phyloP scores from a whole-genome alignment of 2,329 filamentous ascomycete species.

The Myrmaecium sp. region DNA sequence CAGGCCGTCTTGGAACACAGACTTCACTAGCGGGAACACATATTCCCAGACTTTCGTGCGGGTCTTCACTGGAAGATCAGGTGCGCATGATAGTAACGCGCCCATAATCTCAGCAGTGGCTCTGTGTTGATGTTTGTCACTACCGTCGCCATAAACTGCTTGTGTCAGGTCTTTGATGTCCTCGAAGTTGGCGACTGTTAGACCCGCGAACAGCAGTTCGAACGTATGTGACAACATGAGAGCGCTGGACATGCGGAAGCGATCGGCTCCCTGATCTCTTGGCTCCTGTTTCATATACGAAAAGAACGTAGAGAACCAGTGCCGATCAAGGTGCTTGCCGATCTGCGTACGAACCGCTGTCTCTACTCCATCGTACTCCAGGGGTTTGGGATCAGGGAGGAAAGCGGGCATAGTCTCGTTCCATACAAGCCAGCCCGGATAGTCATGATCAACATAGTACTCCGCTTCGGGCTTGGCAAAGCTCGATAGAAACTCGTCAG shows the following conservation, averaged over 20 bases:
- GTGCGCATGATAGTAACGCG: constrained; percentile 63
- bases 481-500: constrained; percentile 54
- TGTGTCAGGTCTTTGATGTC: constrained; percentile 71
- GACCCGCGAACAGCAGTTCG: constrained; percentile 68
- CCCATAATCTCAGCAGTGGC: constrained; percentile 89
- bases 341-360: constrained; percentile 58
- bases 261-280: constrained; percentile 60
- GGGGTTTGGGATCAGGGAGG: constrained; percentile 48
- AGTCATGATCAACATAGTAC: constrained; percentile 81
- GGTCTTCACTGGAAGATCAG: constrained; percentile 58
- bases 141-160: constrained; percentile 75
- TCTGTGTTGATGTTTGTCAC: constrained; percentile 93
- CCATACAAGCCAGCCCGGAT: constrained; percentile 95
- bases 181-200: constrained; percentile 63
- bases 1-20: constrained; percentile 76
- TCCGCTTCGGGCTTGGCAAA: constrained; percentile 67
- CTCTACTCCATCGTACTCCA: constrained; percentile 74
- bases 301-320: constrained; percentile 81
- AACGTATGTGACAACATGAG: constrained; percentile 81
- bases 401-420: constrained; percentile 71
- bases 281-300: constrained; percentile 93
- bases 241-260: constrained; percentile 78
- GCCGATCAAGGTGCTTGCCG: constrained; percentile 58
- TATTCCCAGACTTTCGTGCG: constrained; percentile 73
- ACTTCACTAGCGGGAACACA: constrained; percentile 71